These are phyloP conservation scores for Venturia nashicola DNA, from an alignment of 2,329 filamentous ascomycete genomes.

Conservation along the genomic window DNA sequence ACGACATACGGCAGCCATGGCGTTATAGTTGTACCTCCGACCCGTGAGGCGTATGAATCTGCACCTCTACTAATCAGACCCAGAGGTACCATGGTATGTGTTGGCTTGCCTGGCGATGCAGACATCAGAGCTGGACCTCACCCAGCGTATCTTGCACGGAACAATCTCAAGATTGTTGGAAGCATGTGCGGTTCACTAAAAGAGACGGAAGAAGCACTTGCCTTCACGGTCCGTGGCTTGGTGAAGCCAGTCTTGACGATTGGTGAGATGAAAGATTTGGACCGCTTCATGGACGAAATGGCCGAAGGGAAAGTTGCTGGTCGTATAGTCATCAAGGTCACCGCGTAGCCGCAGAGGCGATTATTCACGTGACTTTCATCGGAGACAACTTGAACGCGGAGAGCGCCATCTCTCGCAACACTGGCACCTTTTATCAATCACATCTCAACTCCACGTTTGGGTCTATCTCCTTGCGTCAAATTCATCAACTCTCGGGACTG, in stretches of 20 bases:
- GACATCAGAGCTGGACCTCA: conserved; percentile 50
- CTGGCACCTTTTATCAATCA: too few relatives aligned
- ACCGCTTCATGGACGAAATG: not conserved
- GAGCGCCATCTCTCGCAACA: too few relatives aligned
- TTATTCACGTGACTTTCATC: too few relatives aligned
- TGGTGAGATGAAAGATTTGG: conserved; percentile 2
- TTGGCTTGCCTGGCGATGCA: conserved; percentile 74
- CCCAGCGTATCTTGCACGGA: conserved; percentile 78
- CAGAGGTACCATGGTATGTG: conserved; percentile 72
- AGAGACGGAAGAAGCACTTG: conserved; percentile 78
- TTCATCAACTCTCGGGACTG: too few relatives aligned
- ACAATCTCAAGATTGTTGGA: conserved; percentile 86
- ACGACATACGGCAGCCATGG: conserved; percentile 27
- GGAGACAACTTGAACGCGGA: too few relatives aligned
- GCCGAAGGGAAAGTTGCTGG: conserved; percentile 1
- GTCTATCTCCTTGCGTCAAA: too few relatives aligned
- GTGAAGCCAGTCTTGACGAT: conserved; percentile 44
- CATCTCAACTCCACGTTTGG: too few relatives aligned
- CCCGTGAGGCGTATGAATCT: conserved; percentile 17
- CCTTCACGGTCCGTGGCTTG: conserved; percentile 73
- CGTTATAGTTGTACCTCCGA: conserved; percentile 25
- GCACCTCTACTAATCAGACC: conserved; percentile 45
- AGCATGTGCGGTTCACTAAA: conserved; percentile 88
- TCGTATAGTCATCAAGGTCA: not conserved
- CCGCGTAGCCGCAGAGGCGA: not conserved